Percentiles rank a stretch among this genome's conserved stretches.
phyloP scores from a whole-genome alignment of 2,329 filamentous ascomycete genomes.

The Ceratocystis huliohia region DNA sequence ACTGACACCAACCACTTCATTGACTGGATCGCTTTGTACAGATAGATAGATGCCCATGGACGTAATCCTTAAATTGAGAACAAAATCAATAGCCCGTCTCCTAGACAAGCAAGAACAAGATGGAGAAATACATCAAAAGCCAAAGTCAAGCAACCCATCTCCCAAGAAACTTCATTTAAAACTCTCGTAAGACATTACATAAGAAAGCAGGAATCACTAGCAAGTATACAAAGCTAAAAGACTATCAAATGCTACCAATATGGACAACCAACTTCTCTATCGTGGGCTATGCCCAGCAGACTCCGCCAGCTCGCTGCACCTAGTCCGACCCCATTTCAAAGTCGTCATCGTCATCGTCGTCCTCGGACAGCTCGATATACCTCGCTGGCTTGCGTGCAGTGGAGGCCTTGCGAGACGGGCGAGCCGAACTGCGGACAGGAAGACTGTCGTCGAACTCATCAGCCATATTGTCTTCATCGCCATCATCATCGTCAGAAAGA shows the following conservation, averaged over 20 bases:
- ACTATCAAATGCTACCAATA: not conserved
- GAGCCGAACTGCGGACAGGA: not conserved
- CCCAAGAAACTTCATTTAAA: not conserved
- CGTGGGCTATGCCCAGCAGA: not conserved
- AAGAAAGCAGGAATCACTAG: not conserved
- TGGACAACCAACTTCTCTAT: not conserved
- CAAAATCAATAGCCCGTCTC: not conserved
- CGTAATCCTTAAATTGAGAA: too few relatives aligned
- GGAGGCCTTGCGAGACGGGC: conserved; percentile 18
- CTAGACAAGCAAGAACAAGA: not conserved
- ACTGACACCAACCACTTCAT: too few relatives aligned
- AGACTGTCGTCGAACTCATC: conserved; percentile 34
- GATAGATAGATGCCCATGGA: too few relatives aligned
- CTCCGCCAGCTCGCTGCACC: not conserved
- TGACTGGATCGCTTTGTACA: too few relatives aligned
- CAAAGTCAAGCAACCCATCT: not conserved
- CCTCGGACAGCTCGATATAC: conserved; percentile 18
- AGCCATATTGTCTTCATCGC: conserved; percentile 28
- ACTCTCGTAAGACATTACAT: conserved; percentile 5
- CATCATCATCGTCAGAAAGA: conserved; percentile 29
- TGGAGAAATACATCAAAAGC: not conserved
- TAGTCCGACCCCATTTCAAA: conserved; percentile 20
- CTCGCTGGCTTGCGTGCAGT: conserved; percentile 23
- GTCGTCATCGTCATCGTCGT: conserved; percentile 18
- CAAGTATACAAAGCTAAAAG: not conserved